Percentiles rank a stretch among this genome's conserved stretches.
These are phyloP conservation scores for Epichloe aotearoae DNA, from an alignment of 2,329 filamentous ascomycete species.

Conservation along the genomic window DNA sequence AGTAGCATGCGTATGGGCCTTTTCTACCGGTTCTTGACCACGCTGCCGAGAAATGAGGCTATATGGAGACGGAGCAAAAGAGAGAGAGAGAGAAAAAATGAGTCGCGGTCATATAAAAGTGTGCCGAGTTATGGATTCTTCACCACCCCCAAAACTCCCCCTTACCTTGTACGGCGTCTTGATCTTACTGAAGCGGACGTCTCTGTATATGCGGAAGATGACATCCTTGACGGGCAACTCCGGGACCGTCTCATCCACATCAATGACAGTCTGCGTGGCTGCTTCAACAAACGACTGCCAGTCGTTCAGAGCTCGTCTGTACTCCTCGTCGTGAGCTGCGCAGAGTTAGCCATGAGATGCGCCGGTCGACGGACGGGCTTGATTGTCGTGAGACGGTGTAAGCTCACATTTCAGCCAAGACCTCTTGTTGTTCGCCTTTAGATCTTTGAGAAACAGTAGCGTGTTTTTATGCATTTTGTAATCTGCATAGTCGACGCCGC, in stretches of 20 bases:
- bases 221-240: constrained; percentile 78
- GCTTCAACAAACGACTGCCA: constrained; percentile 68
- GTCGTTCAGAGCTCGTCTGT: constrained; percentile 63
- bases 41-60: constrained; percentile 73
- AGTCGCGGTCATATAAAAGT: neutral
- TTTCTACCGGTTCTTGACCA: constrained; percentile 83
- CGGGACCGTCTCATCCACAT: constrained; percentile 68
- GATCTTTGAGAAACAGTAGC: constrained; percentile 41
- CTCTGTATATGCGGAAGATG: constrained; percentile 77
- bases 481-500: constrained; percentile 33
- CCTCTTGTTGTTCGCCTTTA: constrained; percentile 46
- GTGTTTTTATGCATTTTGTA: constrained; percentile 44
- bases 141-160: neutral
- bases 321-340: constrained; percentile 66
- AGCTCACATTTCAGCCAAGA: constrained; percentile 46
- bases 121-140: too few species aligned
- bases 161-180: constrained; percentile 77
- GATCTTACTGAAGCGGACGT: constrained; percentile 73
- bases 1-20: constrained; percentile 79
- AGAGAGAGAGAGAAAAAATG: neutral
- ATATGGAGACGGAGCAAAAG: neutral
- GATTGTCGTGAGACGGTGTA: neutral
- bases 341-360: neutral
- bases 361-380: too few species aligned
- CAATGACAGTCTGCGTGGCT: constrained; percentile 56